Evolutionary conservation across 163 green algal genomes (phyloP), one percentile per base, ranked within the genome.

Genomic region (Prototheca cutis): DNA sequence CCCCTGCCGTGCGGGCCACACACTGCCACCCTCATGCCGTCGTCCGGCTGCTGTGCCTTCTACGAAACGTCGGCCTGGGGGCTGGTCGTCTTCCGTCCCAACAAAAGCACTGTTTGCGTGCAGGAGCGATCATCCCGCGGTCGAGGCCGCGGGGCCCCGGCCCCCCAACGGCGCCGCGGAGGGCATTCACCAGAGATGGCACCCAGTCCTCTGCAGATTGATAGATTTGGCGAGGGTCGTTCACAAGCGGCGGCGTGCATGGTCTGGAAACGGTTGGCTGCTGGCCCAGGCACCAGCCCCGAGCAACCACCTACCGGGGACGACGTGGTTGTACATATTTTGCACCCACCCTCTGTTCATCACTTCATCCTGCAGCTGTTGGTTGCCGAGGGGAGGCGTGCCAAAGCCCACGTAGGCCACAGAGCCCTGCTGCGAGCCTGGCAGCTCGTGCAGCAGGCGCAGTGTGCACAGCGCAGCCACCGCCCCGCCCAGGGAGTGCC

Each of bases 381-480:
- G 58, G 62, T 89, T 91, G 63, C 81, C 83, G 2, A 91, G 65
- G 19, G 81, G 76, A 15, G 83, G 83, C 0, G 70, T 80, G 23
- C 78, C 83, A 72, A 90, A 90, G 57, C 60, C 63, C 4, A 84
- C 53, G 68, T 75, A 84, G 39, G 66, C 40, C 25, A 88, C 36
- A 10, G 31, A 52, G 0, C 65, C 62, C 1, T 32, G 25, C 23
- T 61, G 25, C 8, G 23, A 48, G 1, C 10, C 18, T 4, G 55
- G 47, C 53, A 73, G 40, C 6, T 40, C n/a, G 13, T 59, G 64
- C 59, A 86, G 74, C 59, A 88, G 63, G 3, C 69, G 55, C 52
- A 91, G 66, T 3, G 74, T 73, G 53, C 72, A 81, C 21, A 91
- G 73, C 69, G 79, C 72, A 21, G 83, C 81, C 5, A 91, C 80